These are phyloP conservation scores for Nyctanthes arbortristis DNA, from an alignment of 257 asterid species.

Conservation along the genomic window DNA sequence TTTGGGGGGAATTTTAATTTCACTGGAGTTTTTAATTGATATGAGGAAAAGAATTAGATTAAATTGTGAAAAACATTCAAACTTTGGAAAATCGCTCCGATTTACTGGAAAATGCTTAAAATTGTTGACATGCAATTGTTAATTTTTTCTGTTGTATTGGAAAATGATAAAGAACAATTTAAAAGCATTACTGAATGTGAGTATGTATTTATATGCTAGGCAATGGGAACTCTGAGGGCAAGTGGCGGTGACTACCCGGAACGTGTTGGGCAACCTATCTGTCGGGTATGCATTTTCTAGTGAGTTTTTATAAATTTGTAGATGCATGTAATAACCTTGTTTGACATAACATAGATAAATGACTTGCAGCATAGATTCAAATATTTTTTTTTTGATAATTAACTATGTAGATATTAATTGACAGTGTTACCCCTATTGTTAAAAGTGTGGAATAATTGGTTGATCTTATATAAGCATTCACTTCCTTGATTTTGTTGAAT, in stretches of 20 bases:
- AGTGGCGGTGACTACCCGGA: conserved; percentile 77
- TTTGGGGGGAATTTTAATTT: conserved; percentile 7
- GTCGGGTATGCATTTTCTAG: conserved; percentile 56
- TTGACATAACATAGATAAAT: neutral
- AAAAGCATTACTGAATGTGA: conserved; percentile 31
- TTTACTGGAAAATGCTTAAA: conserved; percentile 3
- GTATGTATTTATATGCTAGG: conserved; percentile 41
- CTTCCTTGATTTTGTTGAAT: conserved; percentile 19
- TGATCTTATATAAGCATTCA: conserved; percentile 1
- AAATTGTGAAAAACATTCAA: conserved; percentile 16
- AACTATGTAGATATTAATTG: neutral
- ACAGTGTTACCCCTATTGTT: neutral
- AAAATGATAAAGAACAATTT: conserved; percentile 12
- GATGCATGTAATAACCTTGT: neutral
- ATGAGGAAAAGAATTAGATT: conserved; percentile 16
- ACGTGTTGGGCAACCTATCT: conserved; percentile 73
- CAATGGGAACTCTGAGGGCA: conserved; percentile 65
- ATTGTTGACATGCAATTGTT: conserved; percentile 14
- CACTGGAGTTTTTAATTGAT: neutral
- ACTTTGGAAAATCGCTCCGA: conserved; percentile 18
- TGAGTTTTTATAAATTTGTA: neutral
- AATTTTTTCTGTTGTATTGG: neutral
- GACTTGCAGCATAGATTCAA: neutral
- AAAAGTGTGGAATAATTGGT: conserved; percentile 4
- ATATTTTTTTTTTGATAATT: neutral